Evolutionary conservation across 2,329 filamentous ascomycete species (phyloP).

Genomic region (Pyrenophora teres): DNA sequence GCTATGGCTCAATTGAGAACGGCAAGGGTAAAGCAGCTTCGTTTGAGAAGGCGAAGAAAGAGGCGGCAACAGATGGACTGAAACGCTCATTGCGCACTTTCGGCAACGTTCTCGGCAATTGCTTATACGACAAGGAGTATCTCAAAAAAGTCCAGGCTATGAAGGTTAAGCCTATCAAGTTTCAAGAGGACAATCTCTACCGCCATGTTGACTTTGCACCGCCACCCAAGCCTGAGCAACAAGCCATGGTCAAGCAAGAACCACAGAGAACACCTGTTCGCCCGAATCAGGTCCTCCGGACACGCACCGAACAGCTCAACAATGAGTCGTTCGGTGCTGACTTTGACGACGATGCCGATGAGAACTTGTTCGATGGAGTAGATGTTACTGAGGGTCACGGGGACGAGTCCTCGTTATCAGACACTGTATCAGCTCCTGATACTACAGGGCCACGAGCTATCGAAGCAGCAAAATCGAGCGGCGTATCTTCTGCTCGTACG

Average conservation of each 20-base stretch:
- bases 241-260: conserved; percentile 35
- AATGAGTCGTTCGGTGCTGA: conserved; percentile 47
- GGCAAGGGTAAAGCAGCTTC: conserved; percentile 92
- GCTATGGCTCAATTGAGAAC: conserved; percentile 96
- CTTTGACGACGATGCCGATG: conserved; percentile 62
- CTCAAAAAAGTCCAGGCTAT: conserved; percentile 87
- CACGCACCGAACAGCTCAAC: conserved; percentile 40
- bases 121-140: conserved; percentile 96
- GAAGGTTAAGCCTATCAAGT: conserved; percentile 77
- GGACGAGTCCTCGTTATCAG: conserved; percentile 38
- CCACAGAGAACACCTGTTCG: conserved; percentile 29
- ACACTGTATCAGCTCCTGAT: conserved; percentile 26
- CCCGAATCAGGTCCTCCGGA: conserved; percentile 31
- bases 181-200: conserved; percentile 78
- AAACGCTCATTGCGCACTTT: conserved; percentile 91
- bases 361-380: conserved; percentile 62
- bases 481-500: conserved; percentile 25
- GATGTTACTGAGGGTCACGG: conserved; percentile 68
- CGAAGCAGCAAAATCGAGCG: conserved; percentile 21
- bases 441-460: conserved; percentile 18
- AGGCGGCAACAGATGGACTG: conserved; percentile 91
- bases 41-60: conserved; percentile 98
- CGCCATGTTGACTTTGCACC: conserved; percentile 75
- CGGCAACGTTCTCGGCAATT: conserved; percentile 96
- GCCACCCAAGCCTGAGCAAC: conserved; percentile 45